Conservation (phyloP, 1,284 basidiomycete genomes). For the Neonothopanus nambi region DNA sequence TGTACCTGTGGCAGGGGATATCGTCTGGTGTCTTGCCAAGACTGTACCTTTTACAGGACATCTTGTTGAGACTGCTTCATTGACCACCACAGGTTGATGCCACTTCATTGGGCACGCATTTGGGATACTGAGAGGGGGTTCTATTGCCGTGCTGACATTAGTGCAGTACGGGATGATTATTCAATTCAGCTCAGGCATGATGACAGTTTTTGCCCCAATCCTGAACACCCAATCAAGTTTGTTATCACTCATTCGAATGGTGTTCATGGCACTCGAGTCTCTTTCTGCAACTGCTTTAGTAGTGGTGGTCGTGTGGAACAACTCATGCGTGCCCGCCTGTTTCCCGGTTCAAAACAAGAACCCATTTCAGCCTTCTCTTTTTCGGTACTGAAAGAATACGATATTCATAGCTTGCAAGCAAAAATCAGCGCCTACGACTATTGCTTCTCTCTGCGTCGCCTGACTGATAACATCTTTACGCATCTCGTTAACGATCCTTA, state of each 20-base stretch:
- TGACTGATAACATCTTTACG: constrained; percentile 11
- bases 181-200: background rate
- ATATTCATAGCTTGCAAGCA: constrained; percentile 6
- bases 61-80: constrained; percentile 4
- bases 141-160: constrained; percentile 4
- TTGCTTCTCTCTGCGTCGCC: background rate
- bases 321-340: constrained; percentile 6
- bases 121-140: constrained; percentile 4
- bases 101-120: constrained; percentile 8
- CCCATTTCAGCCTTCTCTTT: constrained; percentile 13
- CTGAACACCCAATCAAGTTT: background rate
- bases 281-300: constrained; percentile 1
- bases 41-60: background rate
- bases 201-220: background rate
- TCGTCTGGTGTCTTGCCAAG: constrained; percentile 1
- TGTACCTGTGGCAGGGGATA: background rate
- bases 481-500: constrained; percentile 22
- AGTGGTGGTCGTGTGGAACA: background rate
- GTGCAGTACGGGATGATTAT: constrained; percentile 1
- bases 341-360: constrained; percentile 1
- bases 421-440: constrained; percentile 10
- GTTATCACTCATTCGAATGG: constrained; percentile 7
- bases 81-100: background rate
- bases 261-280: constrained; percentile 3
- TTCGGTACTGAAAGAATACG: constrained; percentile 5